A percentile compares a stretch with the other conserved stretches of the same genome.
phyloP scores from a whole-genome alignment of 2,329 filamentous ascomycete species.

The Penicillium sp. region DNA sequence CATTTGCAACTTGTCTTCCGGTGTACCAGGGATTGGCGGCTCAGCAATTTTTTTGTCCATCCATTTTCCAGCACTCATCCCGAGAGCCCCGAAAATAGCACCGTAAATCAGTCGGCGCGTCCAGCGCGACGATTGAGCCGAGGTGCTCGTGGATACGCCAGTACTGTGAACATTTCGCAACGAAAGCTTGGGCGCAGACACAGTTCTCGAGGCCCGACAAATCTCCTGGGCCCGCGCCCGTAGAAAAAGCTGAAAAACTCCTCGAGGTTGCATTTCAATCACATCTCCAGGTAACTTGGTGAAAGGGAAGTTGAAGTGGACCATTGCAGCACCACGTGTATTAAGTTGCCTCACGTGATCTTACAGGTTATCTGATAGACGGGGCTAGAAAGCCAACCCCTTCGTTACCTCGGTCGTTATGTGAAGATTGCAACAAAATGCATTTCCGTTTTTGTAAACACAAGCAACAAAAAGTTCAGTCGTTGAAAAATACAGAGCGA shows the following conservation, averaged over 20 bases:
- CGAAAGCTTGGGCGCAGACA: constrained; percentile 3
- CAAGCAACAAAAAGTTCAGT: no score
- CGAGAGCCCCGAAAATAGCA: constrained; percentile 30
- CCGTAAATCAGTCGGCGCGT: constrained; percentile 32
- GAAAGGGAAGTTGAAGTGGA: constrained; percentile 1
- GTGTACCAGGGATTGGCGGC: constrained; percentile 29
- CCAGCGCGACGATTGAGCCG: constrained; percentile 25
- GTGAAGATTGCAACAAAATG: no score
- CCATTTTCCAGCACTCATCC: constrained; percentile 22
- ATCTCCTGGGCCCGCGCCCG: constrained; percentile 9
- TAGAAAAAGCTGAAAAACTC: constrained; percentile 19
- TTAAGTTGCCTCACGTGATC: no score
- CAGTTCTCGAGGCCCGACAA: constrained; percentile 1
- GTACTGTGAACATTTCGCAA: constrained; percentile 19
- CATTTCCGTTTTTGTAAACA: no score
- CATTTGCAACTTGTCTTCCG: constrained; percentile 27
- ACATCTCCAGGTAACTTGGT: constrained; percentile 15
- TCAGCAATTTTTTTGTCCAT: constrained; percentile 19
- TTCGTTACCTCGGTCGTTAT: no score
- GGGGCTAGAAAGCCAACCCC: no score
- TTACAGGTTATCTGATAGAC: no score
- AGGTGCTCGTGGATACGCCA: constrained; percentile 12
- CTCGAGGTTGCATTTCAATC: constrained; percentile 25
- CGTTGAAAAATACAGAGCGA: no score
- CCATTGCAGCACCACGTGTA: constrained; percentile 9